Base-by-base conservation (phyloP, 78 protist genomes). In the Chrysochromulina parva region DNA sequence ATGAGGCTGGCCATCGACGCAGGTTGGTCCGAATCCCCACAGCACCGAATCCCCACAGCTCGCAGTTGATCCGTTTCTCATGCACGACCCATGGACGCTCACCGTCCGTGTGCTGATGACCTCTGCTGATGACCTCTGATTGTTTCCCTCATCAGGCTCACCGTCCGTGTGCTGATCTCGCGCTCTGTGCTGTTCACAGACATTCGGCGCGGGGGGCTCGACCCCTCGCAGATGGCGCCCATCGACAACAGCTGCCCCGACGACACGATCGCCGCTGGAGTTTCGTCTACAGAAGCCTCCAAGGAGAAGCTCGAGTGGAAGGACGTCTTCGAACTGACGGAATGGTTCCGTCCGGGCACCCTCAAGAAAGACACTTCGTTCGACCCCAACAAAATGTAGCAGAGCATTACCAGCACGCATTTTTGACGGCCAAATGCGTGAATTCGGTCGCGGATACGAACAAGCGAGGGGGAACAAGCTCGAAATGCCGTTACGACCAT, bases 331-430 rank as follows among this genome's bases (percentile, higher is more conserved):
- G 84, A 74, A 28, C 84, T 74, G 48, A 50, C 84, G 57, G 84
- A 74, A 14, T 74, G 84, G 84, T 74, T 74, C 84, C 55, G 84
- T 4, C 84, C 84, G 55, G 84, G 84, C 38, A 74, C 84, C 13
- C 1, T 74, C 19, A 1, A 5, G 26, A 74, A 50, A 28, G 24
- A 48, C 2, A 57, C 55, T 1, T 3, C 11, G 11, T 74, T 74
- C 50, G 84, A 74, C 55, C 84, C 84, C 7, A 50, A 1, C 6
- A 50, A 48, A 10, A 74, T 74, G 84, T 74, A 38, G 38, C 38
- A 38, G 38, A 38, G 38, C 38, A 38, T 38, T 38, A 38, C 38
- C 38, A 38, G 38, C 38, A 38, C 38, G 38, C 38, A 38, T 38
- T 38, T 38, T 38, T 38, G 38, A 38, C 38, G 38, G 38, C 38